Evolutionary conservation across 345 rosid genomes (phyloP).

Genomic region (Acer saccharum): DNA sequence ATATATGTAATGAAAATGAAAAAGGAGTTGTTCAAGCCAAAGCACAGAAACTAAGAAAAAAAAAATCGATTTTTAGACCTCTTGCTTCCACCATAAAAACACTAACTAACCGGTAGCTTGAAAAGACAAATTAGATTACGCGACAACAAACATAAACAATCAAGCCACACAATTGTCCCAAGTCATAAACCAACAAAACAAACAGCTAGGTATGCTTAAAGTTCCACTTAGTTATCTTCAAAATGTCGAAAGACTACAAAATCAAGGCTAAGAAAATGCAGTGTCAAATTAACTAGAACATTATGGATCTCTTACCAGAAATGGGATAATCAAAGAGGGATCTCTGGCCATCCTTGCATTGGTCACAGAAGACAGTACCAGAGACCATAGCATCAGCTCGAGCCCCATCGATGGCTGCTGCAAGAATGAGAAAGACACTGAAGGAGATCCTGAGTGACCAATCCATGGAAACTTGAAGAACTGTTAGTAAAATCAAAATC

Average conservation of each 20-base stretch:
- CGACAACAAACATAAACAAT: neutral
- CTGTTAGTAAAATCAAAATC: neutral
- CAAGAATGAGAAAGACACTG: slow-evolving; percentile 46
- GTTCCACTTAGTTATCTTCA: neutral
- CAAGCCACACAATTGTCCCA: neutral
- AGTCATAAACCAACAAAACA: too few relatives aligned
- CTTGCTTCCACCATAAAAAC: too few relatives aligned
- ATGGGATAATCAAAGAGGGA: slow-evolving; percentile 83
- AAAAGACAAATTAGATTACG: neutral
- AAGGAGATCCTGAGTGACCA: slow-evolving; percentile 36
- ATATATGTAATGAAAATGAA: neutral
- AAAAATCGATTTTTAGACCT: too few relatives aligned
- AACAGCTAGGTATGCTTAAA: neutral
- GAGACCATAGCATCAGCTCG: slow-evolving; percentile 60
- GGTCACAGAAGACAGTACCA: slow-evolving; percentile 86
- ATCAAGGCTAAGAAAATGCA: neutral
- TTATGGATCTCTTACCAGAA: slow-evolving; percentile 37
- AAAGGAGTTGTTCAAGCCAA: neutral
- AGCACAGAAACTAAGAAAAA: too few relatives aligned
- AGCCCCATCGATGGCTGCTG: slow-evolving; percentile 48
- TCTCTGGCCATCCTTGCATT: slow-evolving; percentile 80
- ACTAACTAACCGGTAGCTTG: too few relatives aligned
- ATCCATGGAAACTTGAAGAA: slow-evolving; percentile 41
- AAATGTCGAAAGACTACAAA: neutral
- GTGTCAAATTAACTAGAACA: neutral